phyloP scores from a whole-genome alignment of 257 asterid species.

The Vinca minor region DNA sequence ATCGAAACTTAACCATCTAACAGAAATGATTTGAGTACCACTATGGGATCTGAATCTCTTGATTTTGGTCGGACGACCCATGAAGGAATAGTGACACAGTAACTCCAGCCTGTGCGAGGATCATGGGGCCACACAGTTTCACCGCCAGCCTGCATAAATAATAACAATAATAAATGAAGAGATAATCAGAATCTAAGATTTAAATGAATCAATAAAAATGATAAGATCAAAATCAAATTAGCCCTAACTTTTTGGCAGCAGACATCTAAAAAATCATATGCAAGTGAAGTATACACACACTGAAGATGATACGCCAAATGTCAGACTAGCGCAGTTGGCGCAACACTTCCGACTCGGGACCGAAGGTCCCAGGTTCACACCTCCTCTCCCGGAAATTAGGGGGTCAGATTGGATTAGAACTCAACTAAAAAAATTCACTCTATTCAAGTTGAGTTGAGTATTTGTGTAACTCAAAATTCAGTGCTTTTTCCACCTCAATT shows the following conservation, averaged over 20 bases:
- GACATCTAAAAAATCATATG: too few relatives aligned
- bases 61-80: constrained; percentile 93
- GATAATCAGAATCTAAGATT: constrained; percentile 2
- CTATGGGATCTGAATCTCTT: constrained; percentile 87
- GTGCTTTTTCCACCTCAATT: too few relatives aligned
- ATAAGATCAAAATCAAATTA: not conserved
- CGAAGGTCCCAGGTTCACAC: too few relatives aligned
- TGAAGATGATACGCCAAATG: not conserved
- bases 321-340: too few relatives aligned
- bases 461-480: too few relatives aligned
- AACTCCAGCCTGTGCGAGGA: constrained; percentile 95
- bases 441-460: too few relatives aligned
- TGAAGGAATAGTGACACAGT: constrained; percentile 82
- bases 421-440: too few relatives aligned
- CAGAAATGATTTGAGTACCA: constrained; percentile 48
- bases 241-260: too few relatives aligned
- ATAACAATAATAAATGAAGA: constrained; percentile 12
- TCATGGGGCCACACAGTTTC: constrained; percentile 97
- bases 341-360: too few relatives aligned
- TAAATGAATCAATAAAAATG: not conserved
- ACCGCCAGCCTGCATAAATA: constrained; percentile 61
- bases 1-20: constrained; percentile 14
- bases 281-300: too few relatives aligned
- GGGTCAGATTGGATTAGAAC: too few relatives aligned
- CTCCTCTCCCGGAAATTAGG: too few relatives aligned